These are phyloP conservation scores for Fusarium buharicum DNA, from an alignment of 2,329 filamentous ascomycete genomes.

Conservation along the genomic window DNA sequence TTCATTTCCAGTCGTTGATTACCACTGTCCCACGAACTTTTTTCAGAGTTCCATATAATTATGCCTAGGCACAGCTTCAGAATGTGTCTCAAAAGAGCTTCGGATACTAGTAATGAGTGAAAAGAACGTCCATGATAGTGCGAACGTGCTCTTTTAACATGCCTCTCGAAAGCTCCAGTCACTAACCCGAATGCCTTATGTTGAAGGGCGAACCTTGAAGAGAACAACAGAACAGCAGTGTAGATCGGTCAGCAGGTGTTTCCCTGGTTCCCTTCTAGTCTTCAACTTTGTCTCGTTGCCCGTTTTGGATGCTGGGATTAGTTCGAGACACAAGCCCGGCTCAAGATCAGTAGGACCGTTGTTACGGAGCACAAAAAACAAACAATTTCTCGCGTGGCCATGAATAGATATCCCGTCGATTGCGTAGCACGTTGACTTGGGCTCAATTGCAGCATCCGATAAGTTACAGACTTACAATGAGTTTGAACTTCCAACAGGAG, in stretches of 20 bases:
- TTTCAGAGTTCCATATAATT: constrained; percentile 14
- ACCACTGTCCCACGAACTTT: constrained; percentile 6
- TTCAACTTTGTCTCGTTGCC: constrained; percentile 19
- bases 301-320: constrained; percentile 4
- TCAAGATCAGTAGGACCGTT: not conserved
- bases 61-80: constrained; percentile 13
- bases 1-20: too few relatives aligned
- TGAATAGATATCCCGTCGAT: not conserved
- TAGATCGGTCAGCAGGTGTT: too few relatives aligned
- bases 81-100: constrained; percentile 21
- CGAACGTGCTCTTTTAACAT: too few relatives aligned
- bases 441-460: not conserved
- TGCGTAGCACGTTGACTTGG: constrained; percentile 1
- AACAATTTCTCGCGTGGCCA: not conserved
- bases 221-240: too few relatives aligned
- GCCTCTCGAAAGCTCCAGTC: too few relatives aligned
- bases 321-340: constrained; percentile 10
- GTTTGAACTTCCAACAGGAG: constrained; percentile 2
- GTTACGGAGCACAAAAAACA: constrained; percentile 1
- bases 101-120: constrained; percentile 7
- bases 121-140: not conserved
- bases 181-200: too few relatives aligned
- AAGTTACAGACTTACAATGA: not conserved
- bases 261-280: too few relatives aligned
- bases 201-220: too few relatives aligned